These are phyloP conservation scores for Mycena indigotica DNA, from an alignment of 768 basidiomycete species.

Conservation along the genomic window DNA sequence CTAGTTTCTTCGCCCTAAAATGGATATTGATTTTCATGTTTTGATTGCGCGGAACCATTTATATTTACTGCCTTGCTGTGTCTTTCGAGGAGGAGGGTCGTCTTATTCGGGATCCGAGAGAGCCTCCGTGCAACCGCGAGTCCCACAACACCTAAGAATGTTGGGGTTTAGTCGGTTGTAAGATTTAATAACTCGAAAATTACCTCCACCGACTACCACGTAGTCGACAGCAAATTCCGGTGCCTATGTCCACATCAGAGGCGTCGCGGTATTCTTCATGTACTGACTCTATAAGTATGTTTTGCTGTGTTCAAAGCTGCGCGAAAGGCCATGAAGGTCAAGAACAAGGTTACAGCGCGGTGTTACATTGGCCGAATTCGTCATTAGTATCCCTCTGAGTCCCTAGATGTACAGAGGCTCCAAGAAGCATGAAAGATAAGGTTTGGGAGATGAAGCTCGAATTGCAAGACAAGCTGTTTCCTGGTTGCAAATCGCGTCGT, in stretches of 20 bases:
- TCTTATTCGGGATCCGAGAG: constrained; percentile 61
- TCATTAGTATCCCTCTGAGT: too few species aligned
- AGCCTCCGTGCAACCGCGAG: constrained; percentile 83
- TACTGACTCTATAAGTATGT: constrained; percentile 17
- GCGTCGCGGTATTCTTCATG: neutral
- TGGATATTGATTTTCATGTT: too few species aligned
- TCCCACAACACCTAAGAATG: constrained; percentile 71
- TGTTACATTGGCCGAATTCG: too few species aligned
- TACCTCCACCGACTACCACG: constrained; percentile 87
- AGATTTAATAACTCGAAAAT: constrained; percentile 9
- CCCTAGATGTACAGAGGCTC: too few species aligned
- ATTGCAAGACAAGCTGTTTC: too few species aligned
- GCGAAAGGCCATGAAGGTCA: constrained; percentile 7
- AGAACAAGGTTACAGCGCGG: too few species aligned
- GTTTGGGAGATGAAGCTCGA: too few species aligned
- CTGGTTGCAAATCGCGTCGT: too few species aligned
- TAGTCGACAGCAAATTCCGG: constrained; percentile 81
- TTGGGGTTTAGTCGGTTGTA: neutral
- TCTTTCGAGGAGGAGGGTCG: constrained; percentile 82
- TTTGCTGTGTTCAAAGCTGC: constrained; percentile 14
- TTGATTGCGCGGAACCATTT: neutral
- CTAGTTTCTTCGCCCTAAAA: constrained; percentile 80
- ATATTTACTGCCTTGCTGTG: constrained; percentile 47
- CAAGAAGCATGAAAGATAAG: too few species aligned
- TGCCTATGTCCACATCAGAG: constrained; percentile 35